These are phyloP conservation scores for Leishmania guyanensis DNA, from an alignment of 208 protist species.

Conservation along the genomic window DNA sequence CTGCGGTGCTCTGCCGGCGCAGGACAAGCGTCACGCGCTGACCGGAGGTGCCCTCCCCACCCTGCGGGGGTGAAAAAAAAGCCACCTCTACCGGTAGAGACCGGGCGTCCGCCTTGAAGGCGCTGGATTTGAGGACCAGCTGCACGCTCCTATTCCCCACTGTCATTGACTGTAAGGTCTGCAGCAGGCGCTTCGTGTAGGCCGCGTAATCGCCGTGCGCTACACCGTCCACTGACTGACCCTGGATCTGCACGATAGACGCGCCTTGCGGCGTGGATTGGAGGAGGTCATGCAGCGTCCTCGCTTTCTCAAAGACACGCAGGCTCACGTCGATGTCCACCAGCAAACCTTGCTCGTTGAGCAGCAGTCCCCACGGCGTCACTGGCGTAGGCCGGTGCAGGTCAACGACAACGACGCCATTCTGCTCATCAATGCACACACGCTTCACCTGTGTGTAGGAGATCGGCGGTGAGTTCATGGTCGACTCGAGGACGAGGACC, in stretches of 20 bases:
- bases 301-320: conserved; percentile 44
- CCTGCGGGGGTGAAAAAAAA: conserved; percentile 47
- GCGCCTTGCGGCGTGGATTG: conserved; percentile 42
- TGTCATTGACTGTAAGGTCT: conserved; percentile 18
- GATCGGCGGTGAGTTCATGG: conserved; percentile 34
- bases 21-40: conserved; percentile 56
- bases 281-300: conserved; percentile 55
- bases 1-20: conserved; percentile 36
- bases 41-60: conserved; percentile 52
- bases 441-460: conserved; percentile 48
- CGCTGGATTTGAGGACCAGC: conserved; percentile 34
- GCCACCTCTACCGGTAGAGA: conserved; percentile 41
- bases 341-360: conserved; percentile 63
- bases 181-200: conserved; percentile 22
- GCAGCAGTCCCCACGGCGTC: conserved; percentile 67
- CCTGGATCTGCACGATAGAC: conserved; percentile 49
- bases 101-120: conserved; percentile 36
- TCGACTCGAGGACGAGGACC: conserved; percentile 43
- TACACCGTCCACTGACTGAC: conserved; percentile 17
- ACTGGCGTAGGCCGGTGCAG: conserved; percentile 41
- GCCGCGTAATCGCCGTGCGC: conserved; percentile 13
- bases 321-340: conserved; percentile 69
- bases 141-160: conserved; percentile 37
- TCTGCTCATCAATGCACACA: conserved; percentile 30
- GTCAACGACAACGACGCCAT: conserved; percentile 36